Base-by-base conservation (phyloP, 768 basidiomycete genomes). In the Pulveroboletus sp. region DNA sequence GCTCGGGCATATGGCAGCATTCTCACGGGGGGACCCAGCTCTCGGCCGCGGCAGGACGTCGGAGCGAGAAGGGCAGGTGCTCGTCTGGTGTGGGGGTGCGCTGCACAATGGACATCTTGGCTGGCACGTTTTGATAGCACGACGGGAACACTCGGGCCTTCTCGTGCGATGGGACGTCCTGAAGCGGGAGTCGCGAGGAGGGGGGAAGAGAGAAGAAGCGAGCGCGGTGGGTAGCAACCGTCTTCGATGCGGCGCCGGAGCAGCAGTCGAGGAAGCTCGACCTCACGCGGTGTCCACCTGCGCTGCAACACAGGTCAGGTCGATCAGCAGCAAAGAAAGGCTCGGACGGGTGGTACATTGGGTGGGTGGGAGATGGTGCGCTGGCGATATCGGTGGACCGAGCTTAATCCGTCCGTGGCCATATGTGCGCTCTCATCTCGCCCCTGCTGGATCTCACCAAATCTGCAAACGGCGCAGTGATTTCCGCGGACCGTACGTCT, bases 401-500 rank as follows among this genome's bases (percentile, higher is more conserved):
- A 3, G 11, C 10, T 47, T 39, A n/a, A 36, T 24, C 47, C 31
- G 39, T 35, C n/a, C 15, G 26, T 40, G 47, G 43, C 50, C 43
- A 24, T 51, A 31, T 31, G 32, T 26, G 30, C 33, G 39, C 27
- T 13, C 47, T 27, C 44, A 60, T 61, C 50, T 62, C 43, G 43
- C 31, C 36, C n/a, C 43, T 43, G 10, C 44, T 36, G n/a, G 65
- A 65, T 67, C 64, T 60, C 58, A 49, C 57, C 46, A 54, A 47
- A 39, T 53, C 65, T 53, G 51, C 59, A 65, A 55, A 57, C 44
- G 50, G 55, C 30, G 33, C 47, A 46, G 59, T 58, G 65, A 62
- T 69, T 68, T 65, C 65, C 65, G 65, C 65, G 65, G 65, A 66
- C 46, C 18, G 54, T 63, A 8, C 37, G 21, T 49, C 45, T 35